Percentiles rank a stretch among this genome's conserved stretches.
These are phyloP conservation scores for Cryptococcus sp. DNA, from an alignment of 1,284 basidiomycete species.

Conservation along the genomic window DNA sequence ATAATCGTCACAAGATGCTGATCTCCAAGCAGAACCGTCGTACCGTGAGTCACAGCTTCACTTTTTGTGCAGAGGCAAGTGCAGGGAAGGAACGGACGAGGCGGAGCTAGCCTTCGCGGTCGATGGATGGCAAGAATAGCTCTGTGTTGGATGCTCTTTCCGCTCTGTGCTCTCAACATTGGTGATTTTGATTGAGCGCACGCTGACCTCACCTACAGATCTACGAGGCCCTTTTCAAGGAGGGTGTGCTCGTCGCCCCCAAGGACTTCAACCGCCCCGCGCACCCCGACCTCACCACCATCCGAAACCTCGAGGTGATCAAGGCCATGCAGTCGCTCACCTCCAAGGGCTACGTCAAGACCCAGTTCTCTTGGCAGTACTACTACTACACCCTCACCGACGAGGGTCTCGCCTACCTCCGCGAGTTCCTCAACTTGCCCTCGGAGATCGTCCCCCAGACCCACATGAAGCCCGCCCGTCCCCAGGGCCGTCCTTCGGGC, in stretches of 20 bases:
- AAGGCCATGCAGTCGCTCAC: constrained; percentile 98
- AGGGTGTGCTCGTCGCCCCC: constrained; percentile 98
- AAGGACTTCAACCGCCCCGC: constrained; percentile 98
- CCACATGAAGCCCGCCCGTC: constrained; percentile 86
- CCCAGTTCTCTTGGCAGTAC: constrained; percentile 95
- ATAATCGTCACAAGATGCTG: constrained; percentile 36
- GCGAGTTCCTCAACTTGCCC: constrained; percentile 91
- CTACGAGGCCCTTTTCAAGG: constrained; percentile 99
- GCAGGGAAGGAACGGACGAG: background rate
- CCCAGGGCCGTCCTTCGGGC: constrained; percentile 66
- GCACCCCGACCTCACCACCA: constrained; percentile 89
- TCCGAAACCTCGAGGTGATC: constrained; percentile 98
- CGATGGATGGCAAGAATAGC: background rate
- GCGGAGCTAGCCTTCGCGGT: background rate
- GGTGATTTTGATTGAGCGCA: background rate
- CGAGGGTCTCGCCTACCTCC: constrained; percentile 92
- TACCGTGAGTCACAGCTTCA: constrained; percentile 36
- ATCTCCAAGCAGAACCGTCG: constrained; percentile 52
- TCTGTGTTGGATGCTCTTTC: no score
- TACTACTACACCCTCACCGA: constrained; percentile 94
- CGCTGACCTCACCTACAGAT: constrained; percentile 54
- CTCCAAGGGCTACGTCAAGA: constrained; percentile 94
- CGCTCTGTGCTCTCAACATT: background rate
- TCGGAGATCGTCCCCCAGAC: constrained; percentile 91
- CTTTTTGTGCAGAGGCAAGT: background rate